These are phyloP conservation scores for Vigna hirtella DNA, from an alignment of 306 rosid genomes.

Conservation along the genomic window DNA sequence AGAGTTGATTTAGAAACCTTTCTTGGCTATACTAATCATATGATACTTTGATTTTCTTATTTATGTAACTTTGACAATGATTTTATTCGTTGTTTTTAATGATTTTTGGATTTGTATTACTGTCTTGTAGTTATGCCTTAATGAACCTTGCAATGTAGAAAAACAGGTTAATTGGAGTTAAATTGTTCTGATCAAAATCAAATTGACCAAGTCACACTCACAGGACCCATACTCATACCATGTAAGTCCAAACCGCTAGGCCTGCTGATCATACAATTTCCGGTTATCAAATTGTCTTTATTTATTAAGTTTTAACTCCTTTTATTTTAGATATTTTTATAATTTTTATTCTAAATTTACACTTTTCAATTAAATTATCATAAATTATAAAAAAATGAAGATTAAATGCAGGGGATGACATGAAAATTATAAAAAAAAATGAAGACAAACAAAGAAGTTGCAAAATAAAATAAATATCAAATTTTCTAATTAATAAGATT, in stretches of 20 bases:
- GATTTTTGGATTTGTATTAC: not conserved
- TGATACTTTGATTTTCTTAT: not conserved
- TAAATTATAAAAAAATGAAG: too few species aligned
- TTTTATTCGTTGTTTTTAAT: constrained; percentile 3
- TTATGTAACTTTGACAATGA: not conserved
- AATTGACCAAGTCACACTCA: not conserved
- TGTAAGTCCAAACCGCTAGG: not conserved
- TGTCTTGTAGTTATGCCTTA: not conserved
- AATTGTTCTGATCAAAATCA: not conserved
- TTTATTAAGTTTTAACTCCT: too few species aligned
- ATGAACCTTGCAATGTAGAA: not conserved
- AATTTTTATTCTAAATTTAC: too few species aligned
- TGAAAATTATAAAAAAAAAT: too few species aligned
- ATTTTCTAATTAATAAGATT: too few species aligned
- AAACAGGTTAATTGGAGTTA: not conserved
- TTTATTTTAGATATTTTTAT: too few species aligned
- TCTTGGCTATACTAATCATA: not conserved
- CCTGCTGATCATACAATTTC: not conserved
- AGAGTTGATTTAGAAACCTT: constrained; percentile 2
- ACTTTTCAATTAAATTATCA: too few species aligned
- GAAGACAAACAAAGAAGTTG: too few species aligned
- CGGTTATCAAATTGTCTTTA: too few species aligned
- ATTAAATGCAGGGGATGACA: too few species aligned
- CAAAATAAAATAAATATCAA: too few species aligned
- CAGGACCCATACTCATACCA: not conserved